These are phyloP conservation scores for Lasiosphaeria ovina DNA, from an alignment of 495 filamentous ascomycete genomes.

Conservation along the genomic window DNA sequence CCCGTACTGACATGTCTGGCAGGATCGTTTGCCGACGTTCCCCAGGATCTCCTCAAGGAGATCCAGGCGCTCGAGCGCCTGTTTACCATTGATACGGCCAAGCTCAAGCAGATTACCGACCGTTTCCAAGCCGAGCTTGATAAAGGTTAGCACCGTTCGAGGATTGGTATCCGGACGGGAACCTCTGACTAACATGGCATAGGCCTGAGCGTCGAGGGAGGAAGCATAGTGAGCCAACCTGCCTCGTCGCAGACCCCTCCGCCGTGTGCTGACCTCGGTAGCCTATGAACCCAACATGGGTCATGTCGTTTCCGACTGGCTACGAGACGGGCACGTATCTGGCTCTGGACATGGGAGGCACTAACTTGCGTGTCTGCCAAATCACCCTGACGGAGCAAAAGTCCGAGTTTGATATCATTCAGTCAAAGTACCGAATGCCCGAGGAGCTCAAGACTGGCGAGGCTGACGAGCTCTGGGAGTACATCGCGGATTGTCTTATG, in stretches of 20 bases:
- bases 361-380: constrained; percentile 96
- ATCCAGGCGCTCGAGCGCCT: constrained; percentile 82
- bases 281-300: constrained; percentile 99
- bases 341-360: constrained; percentile 97
- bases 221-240: constrained; percentile 74
- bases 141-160: constrained; percentile 60
- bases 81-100: constrained; percentile 74
- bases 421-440: constrained; percentile 97
- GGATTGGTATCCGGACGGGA: background rate
- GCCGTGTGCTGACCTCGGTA: constrained; percentile 33
- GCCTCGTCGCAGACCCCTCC: background rate
- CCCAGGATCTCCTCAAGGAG: constrained; percentile 78
- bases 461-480: constrained; percentile 92
- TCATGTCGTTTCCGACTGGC: constrained; percentile 88
- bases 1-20: constrained; percentile 28
- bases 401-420: constrained; percentile 97
- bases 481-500: constrained; percentile 94
- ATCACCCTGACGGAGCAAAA: constrained; percentile 86
- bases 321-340: constrained; percentile 87
- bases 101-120: constrained; percentile 83
- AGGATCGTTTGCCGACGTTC: constrained; percentile 53
- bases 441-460: constrained; percentile 91
- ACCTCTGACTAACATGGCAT: constrained; percentile 10
- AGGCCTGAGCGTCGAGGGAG: constrained; percentile 84
- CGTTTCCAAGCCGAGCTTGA: constrained; percentile 87